Base-by-base conservation (phyloP, 352 stramenopile genomes). In the Phytophthora pistaciae region DNA sequence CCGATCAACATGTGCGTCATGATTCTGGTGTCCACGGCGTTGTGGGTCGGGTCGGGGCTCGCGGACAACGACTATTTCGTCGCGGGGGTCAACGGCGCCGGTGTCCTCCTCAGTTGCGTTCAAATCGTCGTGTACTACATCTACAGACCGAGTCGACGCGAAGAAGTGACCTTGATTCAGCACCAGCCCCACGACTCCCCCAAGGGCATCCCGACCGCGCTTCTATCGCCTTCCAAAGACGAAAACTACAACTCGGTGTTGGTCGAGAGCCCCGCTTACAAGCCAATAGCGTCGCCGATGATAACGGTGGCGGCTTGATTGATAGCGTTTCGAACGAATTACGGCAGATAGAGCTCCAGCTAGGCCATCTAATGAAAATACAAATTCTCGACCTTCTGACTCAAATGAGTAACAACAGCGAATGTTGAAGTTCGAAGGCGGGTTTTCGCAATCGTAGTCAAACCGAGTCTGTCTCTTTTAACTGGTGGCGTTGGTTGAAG, bases 51-150 rank as follows among this genome's bases (percentile, higher is more conserved):
- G 57, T 84, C 82, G 23, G 79, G 70, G 7, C 68, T 83, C 31
- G 70, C 84, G 20, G 73, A 83, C 56, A 10, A 77, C 59, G 75
- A 92, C 29, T 27, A 64, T 18, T 71, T 91, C 33, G 63, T 92
- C 0, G 61, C 83, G 38, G 64, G 76, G 3, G 77, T 81, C 8
- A 87, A 77, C n/a, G 53, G 58, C 3, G 60, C 88, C 40, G 78
- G 77, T n/a, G 52, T 79, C 3, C 23, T 69, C 16, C 60, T 90
- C 16, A 82, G 79, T 3, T 38, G 50, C 52, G 55, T 83, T 20
- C 82, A 92, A 56, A 66, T 88, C 31, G 27, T 71, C 8, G 63
- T 92, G 9, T 90, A 84, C 65, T 74, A 76, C 20, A 53, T 88
- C 1, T 92, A 82, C 64, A 67, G 49, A 20, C 61, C 60, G 3